Evolutionary conservation across 139 green algal species (phyloP), one percentile per base, ranked within the genome.

Genomic region (Micractinium conductrix): DNA sequence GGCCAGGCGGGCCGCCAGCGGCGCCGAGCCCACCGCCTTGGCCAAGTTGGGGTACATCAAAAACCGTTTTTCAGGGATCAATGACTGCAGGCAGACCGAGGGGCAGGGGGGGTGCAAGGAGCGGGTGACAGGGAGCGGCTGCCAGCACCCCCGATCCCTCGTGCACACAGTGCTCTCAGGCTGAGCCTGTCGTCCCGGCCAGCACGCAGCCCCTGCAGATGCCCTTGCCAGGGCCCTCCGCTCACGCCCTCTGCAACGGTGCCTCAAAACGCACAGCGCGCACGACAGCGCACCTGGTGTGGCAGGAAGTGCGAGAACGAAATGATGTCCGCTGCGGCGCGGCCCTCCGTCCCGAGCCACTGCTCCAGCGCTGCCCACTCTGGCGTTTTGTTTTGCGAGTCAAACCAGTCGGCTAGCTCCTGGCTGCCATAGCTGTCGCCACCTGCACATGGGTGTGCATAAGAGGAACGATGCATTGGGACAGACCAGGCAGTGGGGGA

Each of bases 291-390:
- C n/a, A 65, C 81, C 73, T 88, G 78, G 40, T 88, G 53, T 2
- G 93, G 93, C 69, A 96, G 82, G 85, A 96, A 96, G 88, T 96
- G 93, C 0, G 89, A 93, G 48, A 95, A 89, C 71, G 85, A 89
- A 43, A 96, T 83, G 16, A 95, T 73, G 58, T 95, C 87, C 53
- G n/a, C 63, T 8, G n/a, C n/a, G 0, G 28, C 10, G 5, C 79
- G 50, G 30, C 37, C 40, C 22, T 17, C 53, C 42, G 80, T n/a
- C n/a, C n/a, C n/a, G n/a, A n/a, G n/a, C n/a, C n/a, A n/a, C n/a
- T n/a, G n/a, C n/a, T n/a, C 48, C 69, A 80, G 35, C 22, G 43
- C 7, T 2, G 33, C n/a, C 78, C 71, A 84, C 33, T 44, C 63
- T 2, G 55, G 76, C 26, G 50, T 28, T 58, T 89, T 85, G 53